phyloP scores from a whole-genome alignment of 2,329 filamentous ascomycete species.

The Trichoderma breve region DNA sequence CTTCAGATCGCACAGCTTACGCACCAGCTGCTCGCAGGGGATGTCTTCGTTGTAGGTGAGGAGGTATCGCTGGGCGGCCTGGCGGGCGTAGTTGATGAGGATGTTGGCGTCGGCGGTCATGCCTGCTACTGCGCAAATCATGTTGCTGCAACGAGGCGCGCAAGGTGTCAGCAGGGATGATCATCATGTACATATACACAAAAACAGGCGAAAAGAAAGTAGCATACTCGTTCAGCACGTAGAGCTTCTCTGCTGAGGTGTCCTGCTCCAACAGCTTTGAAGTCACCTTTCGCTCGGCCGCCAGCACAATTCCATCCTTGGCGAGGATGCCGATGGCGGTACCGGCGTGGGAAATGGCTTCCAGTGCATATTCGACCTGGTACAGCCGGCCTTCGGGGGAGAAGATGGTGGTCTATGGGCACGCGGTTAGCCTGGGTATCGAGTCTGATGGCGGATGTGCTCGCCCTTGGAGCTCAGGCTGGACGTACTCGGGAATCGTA shows the following conservation, averaged over 20 bases:
- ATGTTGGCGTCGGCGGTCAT: constrained; percentile 99
- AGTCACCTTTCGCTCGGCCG: constrained; percentile 97
- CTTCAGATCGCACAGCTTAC: constrained; percentile 94
- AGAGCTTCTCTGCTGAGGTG: constrained; percentile 99
- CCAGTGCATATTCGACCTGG: constrained; percentile 98
- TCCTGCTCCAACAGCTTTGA: constrained; percentile 99
- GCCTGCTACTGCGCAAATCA: constrained; percentile 98
- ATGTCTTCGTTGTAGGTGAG: constrained; percentile 99
- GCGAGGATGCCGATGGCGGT: constrained; percentile 96
- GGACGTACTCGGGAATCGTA: constrained; percentile 89
- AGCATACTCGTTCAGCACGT: constrained; percentile 93
- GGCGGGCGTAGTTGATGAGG: constrained; percentile 98
- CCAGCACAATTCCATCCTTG: constrained; percentile 96
- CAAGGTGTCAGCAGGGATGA: background rate
- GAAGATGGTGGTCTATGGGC: constrained; percentile 90
- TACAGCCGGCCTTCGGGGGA: constrained; percentile 97
- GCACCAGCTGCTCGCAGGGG: constrained; percentile 96
- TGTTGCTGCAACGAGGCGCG: constrained; percentile 65
- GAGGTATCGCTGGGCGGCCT: constrained; percentile 95
- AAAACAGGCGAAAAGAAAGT: background rate
- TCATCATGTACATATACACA: too few species aligned
- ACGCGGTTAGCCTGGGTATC: background rate
- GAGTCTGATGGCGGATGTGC: background rate
- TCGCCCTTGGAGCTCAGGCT: background rate
- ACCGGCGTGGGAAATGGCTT: constrained; percentile 97